These are phyloP conservation scores for Cruciata laevipes DNA, from an alignment of 257 asterid genomes.

Conservation along the genomic window DNA sequence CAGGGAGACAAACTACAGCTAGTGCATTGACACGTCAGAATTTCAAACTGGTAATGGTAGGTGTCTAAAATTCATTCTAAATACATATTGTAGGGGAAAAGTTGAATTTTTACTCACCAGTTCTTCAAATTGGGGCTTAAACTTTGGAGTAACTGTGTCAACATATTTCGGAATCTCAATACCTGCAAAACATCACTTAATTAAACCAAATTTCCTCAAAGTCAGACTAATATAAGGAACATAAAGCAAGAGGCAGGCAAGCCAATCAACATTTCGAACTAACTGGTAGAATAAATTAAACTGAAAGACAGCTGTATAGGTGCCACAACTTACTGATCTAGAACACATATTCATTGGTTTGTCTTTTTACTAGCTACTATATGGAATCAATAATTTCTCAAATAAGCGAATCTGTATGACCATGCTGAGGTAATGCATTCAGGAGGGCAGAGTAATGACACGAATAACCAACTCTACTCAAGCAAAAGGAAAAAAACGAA, in stretches of 20 bases:
- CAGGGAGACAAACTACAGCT: not conserved
- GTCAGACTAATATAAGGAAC: not conserved
- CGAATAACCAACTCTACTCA: not conserved
- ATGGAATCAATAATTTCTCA: not conserved
- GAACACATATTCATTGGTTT: not conserved
- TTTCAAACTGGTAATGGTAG: not conserved
- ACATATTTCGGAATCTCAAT: slow-evolving; percentile 73
- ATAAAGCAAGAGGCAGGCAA: not conserved
- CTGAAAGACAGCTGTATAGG: no score
- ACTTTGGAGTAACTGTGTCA: slow-evolving; percentile 82
- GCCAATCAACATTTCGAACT: not conserved
- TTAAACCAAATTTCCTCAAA: not conserved
- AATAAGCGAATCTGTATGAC: not conserved
- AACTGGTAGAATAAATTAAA: not conserved
- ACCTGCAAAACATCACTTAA: slow-evolving; percentile 35
- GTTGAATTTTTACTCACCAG: slow-evolving; percentile 44
- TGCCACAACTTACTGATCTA: not conserved
- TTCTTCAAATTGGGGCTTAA: slow-evolving; percentile 80
- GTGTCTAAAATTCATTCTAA: not conserved
- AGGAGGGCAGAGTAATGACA: no score
- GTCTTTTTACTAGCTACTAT: no score
- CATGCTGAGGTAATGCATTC: no score
- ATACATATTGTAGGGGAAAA: not conserved
- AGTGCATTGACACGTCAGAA: not conserved
- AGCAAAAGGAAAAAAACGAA: not conserved